Evolutionary conservation across 768 basidiomycete genomes (phyloP).

Genomic region (Calocybe indica): DNA sequence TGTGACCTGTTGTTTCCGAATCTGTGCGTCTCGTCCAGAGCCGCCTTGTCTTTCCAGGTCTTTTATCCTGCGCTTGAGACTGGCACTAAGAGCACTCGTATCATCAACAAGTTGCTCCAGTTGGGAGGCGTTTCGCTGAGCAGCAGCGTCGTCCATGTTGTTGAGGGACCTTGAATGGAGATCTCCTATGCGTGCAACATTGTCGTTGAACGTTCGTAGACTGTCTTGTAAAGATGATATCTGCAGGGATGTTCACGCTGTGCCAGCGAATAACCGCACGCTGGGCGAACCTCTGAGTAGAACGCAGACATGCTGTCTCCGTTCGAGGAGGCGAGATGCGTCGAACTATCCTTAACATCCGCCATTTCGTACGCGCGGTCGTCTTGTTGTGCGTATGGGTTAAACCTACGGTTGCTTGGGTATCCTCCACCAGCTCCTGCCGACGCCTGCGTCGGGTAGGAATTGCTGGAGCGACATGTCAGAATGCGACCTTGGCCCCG

Average conservation of each 20-base stretch:
- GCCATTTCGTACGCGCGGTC: conserved; percentile 67
- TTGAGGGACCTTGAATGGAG: conserved; percentile 72
- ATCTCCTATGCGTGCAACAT: conserved; percentile 63
- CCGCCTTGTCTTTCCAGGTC: conserved; percentile 62
- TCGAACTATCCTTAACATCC: conserved; percentile 54
- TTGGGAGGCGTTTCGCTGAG: conserved; percentile 53
- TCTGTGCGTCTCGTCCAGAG: conserved; percentile 62
- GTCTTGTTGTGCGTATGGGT: conserved; percentile 67
- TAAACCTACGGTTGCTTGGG: conserved; percentile 38
- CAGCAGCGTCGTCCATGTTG: conserved; percentile 64
- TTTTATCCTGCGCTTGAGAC: conserved; percentile 69
- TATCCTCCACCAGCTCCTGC: conserved; percentile 39
- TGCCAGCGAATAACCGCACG: background rate
- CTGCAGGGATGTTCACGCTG: conserved; percentile 28
- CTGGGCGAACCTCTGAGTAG: conserved; percentile 58
- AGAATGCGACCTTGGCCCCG: conserved; percentile 4
- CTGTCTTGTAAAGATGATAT: conserved; percentile 72
- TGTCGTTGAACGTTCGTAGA: conserved; percentile 61
- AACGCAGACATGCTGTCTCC: conserved; percentile 63
- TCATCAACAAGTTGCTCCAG: conserved; percentile 67
- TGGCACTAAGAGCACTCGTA: conserved; percentile 63
- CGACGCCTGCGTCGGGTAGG: conserved; percentile 65
- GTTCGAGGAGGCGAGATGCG: conserved; percentile 35
- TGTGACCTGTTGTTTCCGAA: conserved; percentile 72
- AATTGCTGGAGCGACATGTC: conserved; percentile 35